These are phyloP conservation scores for Syncephalastrum racemosum DNA, from an alignment of 371 early-diverging fungal species.

Conservation along the genomic window DNA sequence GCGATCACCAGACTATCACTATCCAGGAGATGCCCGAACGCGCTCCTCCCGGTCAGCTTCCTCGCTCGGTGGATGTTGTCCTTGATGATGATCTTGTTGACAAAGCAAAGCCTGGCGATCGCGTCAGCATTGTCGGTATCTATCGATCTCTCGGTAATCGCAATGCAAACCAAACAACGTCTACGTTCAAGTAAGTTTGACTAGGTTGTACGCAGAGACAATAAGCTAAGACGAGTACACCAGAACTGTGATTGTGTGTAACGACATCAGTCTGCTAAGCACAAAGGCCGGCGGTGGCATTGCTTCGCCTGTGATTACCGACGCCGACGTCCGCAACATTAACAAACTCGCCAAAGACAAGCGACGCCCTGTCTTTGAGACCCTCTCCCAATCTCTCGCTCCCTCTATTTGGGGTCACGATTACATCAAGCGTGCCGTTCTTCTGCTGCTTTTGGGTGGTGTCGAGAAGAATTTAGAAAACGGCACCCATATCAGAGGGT, in stretches of 20 bases:
- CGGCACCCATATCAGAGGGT: slow-evolving; percentile 96
- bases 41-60: slow-evolving; percentile 97
- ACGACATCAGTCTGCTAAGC: slow-evolving; percentile 83
- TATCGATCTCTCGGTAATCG: slow-evolving; percentile 89
- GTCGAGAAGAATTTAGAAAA: slow-evolving; percentile 93
- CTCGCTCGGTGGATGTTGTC: slow-evolving; percentile 96
- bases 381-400: slow-evolving; percentile 88
- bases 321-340: slow-evolving; percentile 85
- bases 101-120: slow-evolving; percentile 97
- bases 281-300: slow-evolving; percentile 72
- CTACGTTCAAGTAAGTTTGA: slow-evolving; percentile 72
- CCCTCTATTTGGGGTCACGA: slow-evolving; percentile 98
- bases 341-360: slow-evolving; percentile 59
- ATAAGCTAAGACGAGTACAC: neutral
- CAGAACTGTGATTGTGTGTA: slow-evolving; percentile 91
- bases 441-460: slow-evolving; percentile 95
- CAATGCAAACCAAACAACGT: slow-evolving; percentile 74
- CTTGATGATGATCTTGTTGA: slow-evolving; percentile 98
- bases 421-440: slow-evolving; percentile 95
- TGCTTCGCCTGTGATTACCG: slow-evolving; percentile 65
- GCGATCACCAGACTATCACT: slow-evolving; percentile 94
- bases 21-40: slow-evolving; percentile 99
- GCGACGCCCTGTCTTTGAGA: slow-evolving; percentile 76
- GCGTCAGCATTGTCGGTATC: slow-evolving; percentile 95
- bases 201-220: neutral